Evolutionary conservation across 2,329 filamentous ascomycete species (phyloP), one percentile per base, ranked within the genome.

Genomic region (Monilinia laxa): DNA sequence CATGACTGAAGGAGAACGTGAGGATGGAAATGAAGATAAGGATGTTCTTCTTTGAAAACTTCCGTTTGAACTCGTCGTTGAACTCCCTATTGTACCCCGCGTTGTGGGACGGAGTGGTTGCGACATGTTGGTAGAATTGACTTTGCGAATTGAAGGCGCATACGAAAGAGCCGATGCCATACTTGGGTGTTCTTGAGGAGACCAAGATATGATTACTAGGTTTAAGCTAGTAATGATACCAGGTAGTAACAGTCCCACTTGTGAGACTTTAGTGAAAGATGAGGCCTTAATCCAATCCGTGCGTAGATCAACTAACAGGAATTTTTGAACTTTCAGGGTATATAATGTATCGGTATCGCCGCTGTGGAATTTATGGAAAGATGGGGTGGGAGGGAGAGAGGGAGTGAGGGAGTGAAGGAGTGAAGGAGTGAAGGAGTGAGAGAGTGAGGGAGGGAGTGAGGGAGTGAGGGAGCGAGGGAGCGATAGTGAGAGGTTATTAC

Each of bases 21-120:
- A 85, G 28, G 86, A 83, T 23, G 80, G 79, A 73, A 89, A 86
- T 53, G 87, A 89, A 35, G 87, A 85, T 58, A 90, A 79, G n/a
- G 88, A 90, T 53, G 84, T 82, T 73, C 83, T 80, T 67, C 80
- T 79, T 59, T 65, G 57, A 31, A 66, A 66, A 65, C 71, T 77
- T 54, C 72, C 73, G 72, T 77, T 76, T 60, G 75, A 76, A 64
- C 68, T 71, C 42, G 47, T 57, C 38, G 74, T 73, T 28, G 60
- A 68, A 38, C 70, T 71, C 16, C 65, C 70, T 25, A 67, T 64
- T 53, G 71, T 72, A 45, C 71, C 71, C 67, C 72, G 68, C 25
- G 70, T 72, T 40, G 69, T 71, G 49, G 72, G 73, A 70, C 71
- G 72, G 60, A 69, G 68, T 67, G 67, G 62, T 65, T 71, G 70